Evolutionary conservation across 148 eudicot species (phyloP).

Genomic region (Heliosperma pusillum): DNA sequence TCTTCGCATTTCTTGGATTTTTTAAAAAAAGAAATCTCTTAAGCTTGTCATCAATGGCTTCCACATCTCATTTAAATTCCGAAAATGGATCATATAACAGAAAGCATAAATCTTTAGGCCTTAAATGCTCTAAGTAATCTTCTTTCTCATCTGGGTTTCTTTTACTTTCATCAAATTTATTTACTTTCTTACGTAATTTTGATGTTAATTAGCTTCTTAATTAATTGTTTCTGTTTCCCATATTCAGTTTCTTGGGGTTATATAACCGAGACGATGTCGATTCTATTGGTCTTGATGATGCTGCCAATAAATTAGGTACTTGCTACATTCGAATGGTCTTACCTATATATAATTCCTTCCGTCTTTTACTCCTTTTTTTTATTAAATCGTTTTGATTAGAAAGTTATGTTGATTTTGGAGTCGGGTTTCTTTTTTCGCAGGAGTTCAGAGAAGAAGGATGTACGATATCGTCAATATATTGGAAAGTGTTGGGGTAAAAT

Average conservation of each 20-base stretch:
- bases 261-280: slow-evolving; percentile 78
- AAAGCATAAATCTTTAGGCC: slow-evolving; percentile 88
- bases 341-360: too few species aligned
- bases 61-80: slow-evolving; percentile 12
- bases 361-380: not conserved
- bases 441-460: slow-evolving; percentile 96
- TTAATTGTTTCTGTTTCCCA: not conserved
- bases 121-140: slow-evolving; percentile 72
- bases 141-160: not conserved
- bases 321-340: slow-evolving; percentile 21
- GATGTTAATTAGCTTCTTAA: not conserved
- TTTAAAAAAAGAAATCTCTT: not conserved
- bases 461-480: slow-evolving; percentile 93
- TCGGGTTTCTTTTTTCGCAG: slow-evolving; percentile 29
- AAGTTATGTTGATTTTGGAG: not conserved
- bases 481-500: slow-evolving; percentile 88
- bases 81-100: slow-evolving; percentile 62
- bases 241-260: slow-evolving; percentile 76
- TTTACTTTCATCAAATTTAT: not conserved
- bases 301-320: slow-evolving; percentile 69
- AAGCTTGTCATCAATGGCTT: slow-evolving; percentile 29
- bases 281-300: slow-evolving; percentile 82
- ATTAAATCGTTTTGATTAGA: not conserved
- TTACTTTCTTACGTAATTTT: not conserved
- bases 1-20: slow-evolving; percentile 1